phyloP scores from a whole-genome alignment of 164 flowering plant species.

The Tinospora cordifolia region DNA sequence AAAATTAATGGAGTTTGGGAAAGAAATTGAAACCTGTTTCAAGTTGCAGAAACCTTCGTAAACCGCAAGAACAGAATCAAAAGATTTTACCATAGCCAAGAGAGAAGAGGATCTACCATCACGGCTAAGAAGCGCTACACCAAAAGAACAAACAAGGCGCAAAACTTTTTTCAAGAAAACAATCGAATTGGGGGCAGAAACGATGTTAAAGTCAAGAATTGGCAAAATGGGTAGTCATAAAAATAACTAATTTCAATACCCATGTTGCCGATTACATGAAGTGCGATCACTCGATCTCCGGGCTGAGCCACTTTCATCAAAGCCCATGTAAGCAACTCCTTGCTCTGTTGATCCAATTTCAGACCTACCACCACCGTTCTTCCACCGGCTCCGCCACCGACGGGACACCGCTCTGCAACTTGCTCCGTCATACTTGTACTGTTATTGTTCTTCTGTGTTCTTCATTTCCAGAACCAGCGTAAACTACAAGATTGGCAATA shows the following conservation, averaged over 20 bases:
- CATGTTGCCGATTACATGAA: conserved; percentile 37
- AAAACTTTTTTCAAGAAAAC: not conserved
- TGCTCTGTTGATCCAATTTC: conserved; percentile 63
- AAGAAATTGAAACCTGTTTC: conserved; percentile 58
- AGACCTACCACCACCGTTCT: conserved; percentile 78
- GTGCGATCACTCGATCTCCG: conserved; percentile 75
- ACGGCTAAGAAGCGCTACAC: conserved; percentile 22
- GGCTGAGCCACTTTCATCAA: conserved; percentile 78
- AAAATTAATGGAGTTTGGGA: not conserved
- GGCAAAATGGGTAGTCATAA: not conserved
- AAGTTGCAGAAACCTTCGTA: conserved; percentile 97
- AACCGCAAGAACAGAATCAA: conserved; percentile 81
- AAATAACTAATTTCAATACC: not conserved
- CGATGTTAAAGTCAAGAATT: not conserved
- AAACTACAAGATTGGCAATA: too few species aligned
- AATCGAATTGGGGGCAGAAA: not conserved
- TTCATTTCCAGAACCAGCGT: too few species aligned
- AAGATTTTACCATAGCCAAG: conserved; percentile 67
- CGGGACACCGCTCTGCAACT: too few species aligned
- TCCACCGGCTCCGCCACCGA: conserved; percentile 5
- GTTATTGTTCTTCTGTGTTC: too few species aligned
- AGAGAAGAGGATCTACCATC: conserved; percentile 31
- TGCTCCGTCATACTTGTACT: too few species aligned
- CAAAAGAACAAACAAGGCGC: not conserved
- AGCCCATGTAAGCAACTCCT: conserved; percentile 93